Evolutionary conservation across 768 basidiomycete genomes (phyloP).

Genomic region (Ephemerocybe angulata): DNA sequence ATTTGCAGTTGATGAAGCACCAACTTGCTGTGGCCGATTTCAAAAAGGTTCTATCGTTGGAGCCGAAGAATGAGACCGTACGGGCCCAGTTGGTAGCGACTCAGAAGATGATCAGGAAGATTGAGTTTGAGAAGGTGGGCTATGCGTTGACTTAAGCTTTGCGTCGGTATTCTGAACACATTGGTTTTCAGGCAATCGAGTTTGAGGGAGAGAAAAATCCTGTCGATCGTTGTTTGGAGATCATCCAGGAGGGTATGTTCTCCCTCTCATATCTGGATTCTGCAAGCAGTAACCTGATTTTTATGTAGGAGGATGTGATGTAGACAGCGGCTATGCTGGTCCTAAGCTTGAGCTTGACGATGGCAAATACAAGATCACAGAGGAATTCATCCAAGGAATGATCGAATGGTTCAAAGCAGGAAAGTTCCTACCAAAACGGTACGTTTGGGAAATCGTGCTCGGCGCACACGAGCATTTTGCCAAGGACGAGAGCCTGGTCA

Average conservation of each 20-base stretch:
- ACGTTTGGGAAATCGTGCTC: slow-evolving; percentile 94
- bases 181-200: slow-evolving; percentile 70
- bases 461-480: slow-evolving; percentile 75
- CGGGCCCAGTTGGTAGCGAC: slow-evolving; percentile 80
- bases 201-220: slow-evolving; percentile 84
- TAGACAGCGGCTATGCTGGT: slow-evolving; percentile 71
- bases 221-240: slow-evolving; percentile 69
- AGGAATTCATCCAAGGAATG: slow-evolving; percentile 81
- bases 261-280: not conserved
- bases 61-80: slow-evolving; percentile 82
- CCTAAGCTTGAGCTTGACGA: slow-evolving; percentile 63
- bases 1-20: slow-evolving; percentile 86
- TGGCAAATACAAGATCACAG: slow-evolving; percentile 69
- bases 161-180: not conserved
- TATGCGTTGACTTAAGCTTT: not conserved
- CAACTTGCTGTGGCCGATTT: slow-evolving; percentile 86
- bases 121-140: slow-evolving; percentile 88
- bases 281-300: not conserved
- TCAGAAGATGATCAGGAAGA: slow-evolving; percentile 84
- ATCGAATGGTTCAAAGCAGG: slow-evolving; percentile 91
- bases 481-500: slow-evolving; percentile 78
- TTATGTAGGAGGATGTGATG: slow-evolving; percentile 65
- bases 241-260: slow-evolving; percentile 66
- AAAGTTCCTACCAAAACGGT: slow-evolving; percentile 85
- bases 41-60: slow-evolving; percentile 75